Conservation (phyloP, 2,329 filamentous ascomycete species). For the Rhinocladiella mackenziei region DNA sequence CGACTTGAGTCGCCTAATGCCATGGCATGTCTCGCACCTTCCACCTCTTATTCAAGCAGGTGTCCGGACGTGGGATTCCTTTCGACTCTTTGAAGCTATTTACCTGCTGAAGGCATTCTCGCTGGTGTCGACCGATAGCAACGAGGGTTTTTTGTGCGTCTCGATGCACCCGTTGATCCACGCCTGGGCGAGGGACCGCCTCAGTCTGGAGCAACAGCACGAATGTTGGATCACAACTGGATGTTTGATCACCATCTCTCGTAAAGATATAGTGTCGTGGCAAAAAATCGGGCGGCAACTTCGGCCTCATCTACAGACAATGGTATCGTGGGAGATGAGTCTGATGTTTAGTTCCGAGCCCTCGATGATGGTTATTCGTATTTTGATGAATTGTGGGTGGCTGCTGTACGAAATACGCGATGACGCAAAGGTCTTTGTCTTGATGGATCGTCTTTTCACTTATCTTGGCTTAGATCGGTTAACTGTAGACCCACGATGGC, state of each 20-base stretch:
- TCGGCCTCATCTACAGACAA: background rate
- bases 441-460: conserved; percentile 4
- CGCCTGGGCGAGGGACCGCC: background rate
- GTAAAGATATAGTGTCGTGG: background rate
- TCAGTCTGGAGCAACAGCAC: background rate
- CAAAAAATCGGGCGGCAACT: background rate
- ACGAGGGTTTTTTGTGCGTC: background rate
- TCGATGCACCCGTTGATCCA: conserved; percentile 6
- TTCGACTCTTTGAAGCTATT: conserved; percentile 31
- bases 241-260: background rate
- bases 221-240: background rate
- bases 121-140: conserved; percentile 24
- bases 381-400: background rate
- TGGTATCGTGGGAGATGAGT: background rate
- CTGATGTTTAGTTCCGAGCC: background rate
- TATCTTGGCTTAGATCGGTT: background rate
- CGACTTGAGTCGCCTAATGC: conserved; percentile 8
- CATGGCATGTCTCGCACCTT: conserved; percentile 25
- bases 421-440: background rate
- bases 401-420: background rate
- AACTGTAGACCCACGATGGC: background rate
- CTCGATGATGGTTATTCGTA: background rate
- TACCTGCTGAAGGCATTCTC: conserved; percentile 33
- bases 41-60: conserved; percentile 23
- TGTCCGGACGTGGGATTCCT: conserved; percentile 31